A percentile compares a stretch with the other conserved stretches of the same genome.
phyloP scores from a whole-genome alignment of 1,139 yeast species.

The Debaryomyces fabryi region DNA sequence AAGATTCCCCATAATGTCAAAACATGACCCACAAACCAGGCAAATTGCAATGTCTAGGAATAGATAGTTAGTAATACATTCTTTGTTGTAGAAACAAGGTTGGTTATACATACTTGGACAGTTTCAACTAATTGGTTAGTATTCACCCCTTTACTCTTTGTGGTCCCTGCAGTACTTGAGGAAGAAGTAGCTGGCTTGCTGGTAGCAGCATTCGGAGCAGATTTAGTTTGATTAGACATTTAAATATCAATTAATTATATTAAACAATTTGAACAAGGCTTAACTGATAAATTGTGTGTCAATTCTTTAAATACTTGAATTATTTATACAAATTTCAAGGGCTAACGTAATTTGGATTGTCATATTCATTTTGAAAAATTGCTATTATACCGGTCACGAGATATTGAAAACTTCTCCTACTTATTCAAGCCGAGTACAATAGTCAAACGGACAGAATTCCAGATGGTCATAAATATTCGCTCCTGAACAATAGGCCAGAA shows the following conservation, averaged over 20 bases:
- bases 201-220: neutral
- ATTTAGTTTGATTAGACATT: conserved; percentile 4
- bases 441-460: neutral
- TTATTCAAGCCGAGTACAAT: conserved; percentile 6
- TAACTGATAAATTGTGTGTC: neutral
- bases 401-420: conserved; percentile 4
- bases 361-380: conserved; percentile 3
- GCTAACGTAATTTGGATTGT: neutral
- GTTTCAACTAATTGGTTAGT: conserved; percentile 18
- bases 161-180: neutral
- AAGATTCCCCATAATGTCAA: conserved; percentile 58
- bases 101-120: conserved; percentile 17
- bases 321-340: conserved; percentile 3
- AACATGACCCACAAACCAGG: conserved; percentile 74
- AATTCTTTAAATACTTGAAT: neutral
- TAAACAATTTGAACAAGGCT: neutral
- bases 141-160: conserved; percentile 10
- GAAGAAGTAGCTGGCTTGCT: conserved; percentile 4
- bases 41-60: conserved; percentile 52
- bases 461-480: conserved; percentile 3
- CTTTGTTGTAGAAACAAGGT: neutral
- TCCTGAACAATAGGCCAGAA: conserved; percentile 2
- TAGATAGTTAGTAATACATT: conserved; percentile 16
- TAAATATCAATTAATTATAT: neutral
- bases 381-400: conserved; percentile 7